Conservation (phyloP, 768 basidiomycete genomes). For the Nidularia sp. region DNA sequence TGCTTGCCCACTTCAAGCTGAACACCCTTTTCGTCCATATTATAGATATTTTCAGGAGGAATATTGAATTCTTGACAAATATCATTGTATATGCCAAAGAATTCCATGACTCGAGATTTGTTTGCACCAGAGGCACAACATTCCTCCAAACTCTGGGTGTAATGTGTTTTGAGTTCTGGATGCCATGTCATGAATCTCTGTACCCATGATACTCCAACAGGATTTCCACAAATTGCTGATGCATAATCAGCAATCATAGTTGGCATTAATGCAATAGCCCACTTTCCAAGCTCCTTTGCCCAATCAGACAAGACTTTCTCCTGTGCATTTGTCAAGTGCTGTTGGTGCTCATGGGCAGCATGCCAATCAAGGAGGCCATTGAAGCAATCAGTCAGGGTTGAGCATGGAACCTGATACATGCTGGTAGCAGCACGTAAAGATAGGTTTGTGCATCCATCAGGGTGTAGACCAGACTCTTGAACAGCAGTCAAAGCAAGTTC, state of each 20-base stretch:
- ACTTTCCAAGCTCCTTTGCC: constrained; percentile 11
- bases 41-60: constrained; percentile 17
- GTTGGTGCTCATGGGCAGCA: constrained; percentile 11
- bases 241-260: constrained; percentile 9
- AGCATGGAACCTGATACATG: neutral
- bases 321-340: constrained; percentile 10
- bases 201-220: constrained; percentile 11
- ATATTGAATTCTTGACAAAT: constrained; percentile 17
- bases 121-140: neutral
- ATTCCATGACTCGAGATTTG: constrained; percentile 2
- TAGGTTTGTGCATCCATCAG: neutral
- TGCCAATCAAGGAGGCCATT: neutral
- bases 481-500: too few relatives aligned
- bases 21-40: constrained; percentile 24
- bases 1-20: constrained; percentile 18
- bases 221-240: constrained; percentile 6
- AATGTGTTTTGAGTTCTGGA: constrained; percentile 15
- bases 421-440: neutral
- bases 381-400: neutral
- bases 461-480: neutral
- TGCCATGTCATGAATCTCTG: constrained; percentile 10
- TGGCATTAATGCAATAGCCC: constrained; percentile 12
- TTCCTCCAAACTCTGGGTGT: constrained; percentile 12
- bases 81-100: constrained; percentile 11
- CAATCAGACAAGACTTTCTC: constrained; percentile 19